phyloP scores from a whole-genome alignment of 225 moss, liverwort and hornwort species.

The Neckera pumila region DNA sequence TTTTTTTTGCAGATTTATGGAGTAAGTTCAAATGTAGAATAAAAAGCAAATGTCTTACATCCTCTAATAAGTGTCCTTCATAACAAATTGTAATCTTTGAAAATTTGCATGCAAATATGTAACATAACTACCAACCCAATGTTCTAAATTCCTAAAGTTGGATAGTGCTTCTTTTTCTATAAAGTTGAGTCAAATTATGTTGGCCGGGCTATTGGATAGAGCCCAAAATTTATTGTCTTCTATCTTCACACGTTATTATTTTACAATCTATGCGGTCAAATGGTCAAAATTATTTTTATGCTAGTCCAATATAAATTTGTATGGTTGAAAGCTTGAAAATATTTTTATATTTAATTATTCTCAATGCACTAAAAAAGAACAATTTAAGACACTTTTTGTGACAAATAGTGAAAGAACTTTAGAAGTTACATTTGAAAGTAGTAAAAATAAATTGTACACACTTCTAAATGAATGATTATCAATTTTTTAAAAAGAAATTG shows the following conservation, averaged over 20 bases:
- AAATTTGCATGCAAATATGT: too few species aligned
- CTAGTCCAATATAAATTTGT: neutral
- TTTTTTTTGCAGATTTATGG: neutral
- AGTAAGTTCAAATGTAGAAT: neutral
- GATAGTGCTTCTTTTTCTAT: neutral
- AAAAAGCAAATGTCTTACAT: neutral
- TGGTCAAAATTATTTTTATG: neutral
- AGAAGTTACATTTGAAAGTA: neutral
- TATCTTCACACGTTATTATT: neutral
- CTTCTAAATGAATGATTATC: neutral
- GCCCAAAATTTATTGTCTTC: neutral
- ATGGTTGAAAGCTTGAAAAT: neutral
- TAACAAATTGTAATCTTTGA: neutral
- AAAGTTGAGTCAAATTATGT: neutral
- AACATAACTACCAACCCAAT: too few species aligned
- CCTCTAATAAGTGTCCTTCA: neutral
- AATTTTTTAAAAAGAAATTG: neutral
- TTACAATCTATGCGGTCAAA: fast-evolving
- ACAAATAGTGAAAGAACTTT: too few species aligned
- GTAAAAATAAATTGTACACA: fast-evolving
- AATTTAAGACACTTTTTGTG: neutral
- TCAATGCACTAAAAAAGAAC: neutral
- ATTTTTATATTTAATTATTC: neutral
- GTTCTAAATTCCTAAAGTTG: neutral
- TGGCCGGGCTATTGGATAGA: fast-evolving